These are phyloP conservation scores for Arxiozyma bovina DNA, from an alignment of 1,139 yeast genomes.

Conservation along the genomic window DNA sequence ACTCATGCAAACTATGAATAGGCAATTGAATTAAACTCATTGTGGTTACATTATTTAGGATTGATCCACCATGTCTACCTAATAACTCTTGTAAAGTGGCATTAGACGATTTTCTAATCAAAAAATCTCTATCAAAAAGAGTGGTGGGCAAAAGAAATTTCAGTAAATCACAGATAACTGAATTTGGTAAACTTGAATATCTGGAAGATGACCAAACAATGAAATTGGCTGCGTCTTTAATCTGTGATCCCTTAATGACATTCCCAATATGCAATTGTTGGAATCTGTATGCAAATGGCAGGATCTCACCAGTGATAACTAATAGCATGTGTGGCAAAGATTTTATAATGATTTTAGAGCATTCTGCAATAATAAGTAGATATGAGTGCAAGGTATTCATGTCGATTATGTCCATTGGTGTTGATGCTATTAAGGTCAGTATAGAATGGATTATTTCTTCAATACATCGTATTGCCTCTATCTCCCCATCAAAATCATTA, in stretches of 20 bases:
- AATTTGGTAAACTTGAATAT: conserved; percentile 28
- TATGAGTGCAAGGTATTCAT: conserved; percentile 29
- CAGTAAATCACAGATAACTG: conserved; percentile 29
- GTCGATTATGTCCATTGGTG: conserved; percentile 23
- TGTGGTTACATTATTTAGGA: conserved; percentile 16
- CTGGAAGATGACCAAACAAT: conserved; percentile 58
- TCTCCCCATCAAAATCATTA: conserved; percentile 18
- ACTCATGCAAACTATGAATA: conserved; percentile 38
- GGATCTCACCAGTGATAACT: conserved; percentile 16
- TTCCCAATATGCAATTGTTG: conserved; percentile 42
- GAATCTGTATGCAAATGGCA: conserved; percentile 40
- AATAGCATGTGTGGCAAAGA: conserved; percentile 6
- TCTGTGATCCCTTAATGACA: conserved; percentile 51
- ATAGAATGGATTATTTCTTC: conserved; percentile 18
- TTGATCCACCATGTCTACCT: conserved; percentile 51
- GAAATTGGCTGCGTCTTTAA: conserved; percentile 80
- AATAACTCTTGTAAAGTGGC: conserved; percentile 82
- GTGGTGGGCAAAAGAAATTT: conserved; percentile 43
- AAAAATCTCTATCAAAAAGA: conserved; percentile 64
- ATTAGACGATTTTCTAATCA: conserved; percentile 70
- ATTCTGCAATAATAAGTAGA: conserved; percentile 31
- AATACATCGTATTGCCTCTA: conserved; percentile 19
- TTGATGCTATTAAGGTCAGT: conserved; percentile 8
- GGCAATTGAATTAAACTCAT: conserved; percentile 53
- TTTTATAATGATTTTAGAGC: conserved; percentile 29